Conservation (phyloP, 2,329 filamentous ascomycete genomes). For the Pezicula carpinea region DNA sequence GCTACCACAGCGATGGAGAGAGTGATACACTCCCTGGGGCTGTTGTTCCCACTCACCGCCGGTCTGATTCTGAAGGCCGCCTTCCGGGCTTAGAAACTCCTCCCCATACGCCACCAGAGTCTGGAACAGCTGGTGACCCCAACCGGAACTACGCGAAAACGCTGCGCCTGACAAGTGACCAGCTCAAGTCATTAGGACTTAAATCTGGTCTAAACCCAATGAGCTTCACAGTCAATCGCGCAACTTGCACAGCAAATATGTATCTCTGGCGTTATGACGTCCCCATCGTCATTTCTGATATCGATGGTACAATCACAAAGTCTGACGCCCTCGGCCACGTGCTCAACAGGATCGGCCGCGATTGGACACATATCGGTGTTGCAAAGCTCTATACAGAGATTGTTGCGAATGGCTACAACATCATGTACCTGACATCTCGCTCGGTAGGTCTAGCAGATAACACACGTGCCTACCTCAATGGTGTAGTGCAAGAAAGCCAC, state of each 20-base stretch:
- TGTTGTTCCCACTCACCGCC: slow-evolving; percentile 44
- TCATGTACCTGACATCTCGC: slow-evolving; percentile 94
- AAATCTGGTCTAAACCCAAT: slow-evolving; percentile 86
- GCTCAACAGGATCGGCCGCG: slow-evolving; percentile 90
- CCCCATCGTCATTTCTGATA: slow-evolving; percentile 96
- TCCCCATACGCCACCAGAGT: slow-evolving; percentile 64
- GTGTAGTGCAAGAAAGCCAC: slow-evolving; percentile 83
- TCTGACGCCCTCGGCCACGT: slow-evolving; percentile 93
- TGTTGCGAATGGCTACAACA: slow-evolving; percentile 92
- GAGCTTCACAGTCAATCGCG: slow-evolving; percentile 94
- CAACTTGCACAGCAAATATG: slow-evolving; percentile 88
- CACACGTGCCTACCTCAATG: slow-evolving; percentile 83
- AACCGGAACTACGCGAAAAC: slow-evolving; percentile 95
- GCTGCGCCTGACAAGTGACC: slow-evolving; percentile 87
- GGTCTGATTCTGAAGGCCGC: slow-evolving; percentile 61
- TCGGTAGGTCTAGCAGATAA: slow-evolving; percentile 91
- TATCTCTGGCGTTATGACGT: slow-evolving; percentile 89
- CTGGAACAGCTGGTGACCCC: slow-evolving; percentile 59
- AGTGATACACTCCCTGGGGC: slow-evolving; percentile 51
- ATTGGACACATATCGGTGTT: slow-evolving; percentile 96
- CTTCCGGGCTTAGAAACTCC: slow-evolving; percentile 53
- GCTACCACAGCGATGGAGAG: slow-evolving; percentile 85
- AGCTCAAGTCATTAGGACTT: slow-evolving; percentile 79
- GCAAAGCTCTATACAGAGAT: slow-evolving; percentile 98
- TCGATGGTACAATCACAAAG: slow-evolving; percentile 98